Conservation (phyloP, 2,329 filamentous ascomycete genomes). For the Juglanconis juglandina region DNA sequence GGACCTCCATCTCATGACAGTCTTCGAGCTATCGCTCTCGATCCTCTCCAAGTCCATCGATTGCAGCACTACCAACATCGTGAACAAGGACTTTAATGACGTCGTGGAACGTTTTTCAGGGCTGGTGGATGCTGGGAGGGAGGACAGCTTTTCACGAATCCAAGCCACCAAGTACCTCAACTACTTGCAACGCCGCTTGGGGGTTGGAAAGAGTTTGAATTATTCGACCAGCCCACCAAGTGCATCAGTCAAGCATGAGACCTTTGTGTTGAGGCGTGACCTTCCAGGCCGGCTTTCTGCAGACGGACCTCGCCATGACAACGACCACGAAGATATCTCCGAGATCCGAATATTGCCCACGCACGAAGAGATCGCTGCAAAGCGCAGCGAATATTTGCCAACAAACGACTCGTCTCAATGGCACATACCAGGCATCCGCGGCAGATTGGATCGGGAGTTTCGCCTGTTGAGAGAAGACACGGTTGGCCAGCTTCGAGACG, state of each 20-base stretch:
- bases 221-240: background rate
- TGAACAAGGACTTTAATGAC: slow-evolving; percentile 13
- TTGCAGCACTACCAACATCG: slow-evolving; percentile 18
- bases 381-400: slow-evolving; percentile 37
- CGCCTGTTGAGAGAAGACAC: slow-evolving; percentile 54
- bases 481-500: slow-evolving; percentile 49
- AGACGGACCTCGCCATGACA: slow-evolving; percentile 37
- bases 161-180: slow-evolving; percentile 15
- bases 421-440: slow-evolving; percentile 40
- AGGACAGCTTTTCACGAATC: background rate
- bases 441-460: slow-evolving; percentile 53
- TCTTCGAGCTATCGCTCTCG: slow-evolving; percentile 18
- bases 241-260: background rate
- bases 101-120: background rate
- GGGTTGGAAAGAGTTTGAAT: slow-evolving; percentile 3
- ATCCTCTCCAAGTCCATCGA: slow-evolving; percentile 21
- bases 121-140: background rate
- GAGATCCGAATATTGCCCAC: slow-evolving; percentile 45
- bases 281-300: slow-evolving; percentile 18
- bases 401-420: slow-evolving; percentile 35
- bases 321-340: slow-evolving; percentile 40
- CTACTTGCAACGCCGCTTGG: slow-evolving; percentile 10
- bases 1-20: slow-evolving; percentile 13
- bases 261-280: slow-evolving; percentile 17
- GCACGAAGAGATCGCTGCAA: slow-evolving; percentile 34